Percentiles rank a stretch among this genome's conserved stretches.
These are phyloP conservation scores for Cytospora mali DNA, from an alignment of 2,329 filamentous ascomycete species.

Conservation along the genomic window DNA sequence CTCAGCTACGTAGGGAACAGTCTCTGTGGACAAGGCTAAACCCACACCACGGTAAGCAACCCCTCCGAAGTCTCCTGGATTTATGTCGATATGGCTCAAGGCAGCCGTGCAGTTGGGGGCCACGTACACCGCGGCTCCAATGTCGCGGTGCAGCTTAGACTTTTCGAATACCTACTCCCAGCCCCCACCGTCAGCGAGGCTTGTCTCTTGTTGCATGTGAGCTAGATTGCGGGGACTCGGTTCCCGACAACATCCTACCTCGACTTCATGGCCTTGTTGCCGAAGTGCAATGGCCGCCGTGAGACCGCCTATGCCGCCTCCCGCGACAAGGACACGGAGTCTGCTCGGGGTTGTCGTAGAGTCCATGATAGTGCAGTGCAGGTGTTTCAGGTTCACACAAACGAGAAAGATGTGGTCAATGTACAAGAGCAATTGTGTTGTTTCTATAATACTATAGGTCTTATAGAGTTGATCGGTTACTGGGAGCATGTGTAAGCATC, in stretches of 20 bases:
- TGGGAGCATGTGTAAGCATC: neutral
- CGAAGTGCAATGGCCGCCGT: slow-evolving; percentile 23
- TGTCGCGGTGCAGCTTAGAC: slow-evolving; percentile 14
- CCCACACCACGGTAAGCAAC: slow-evolving; percentile 18
- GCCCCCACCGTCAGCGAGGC: neutral
- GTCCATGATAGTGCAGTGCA: slow-evolving; percentile 4
- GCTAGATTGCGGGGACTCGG: neutral
- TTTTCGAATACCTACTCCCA: slow-evolving; percentile 24
- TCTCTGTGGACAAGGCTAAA: neutral
- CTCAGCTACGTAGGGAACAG: too few species aligned
- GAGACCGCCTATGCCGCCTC: slow-evolving; percentile 24
- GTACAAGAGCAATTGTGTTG: neutral
- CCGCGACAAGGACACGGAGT: slow-evolving; percentile 20
- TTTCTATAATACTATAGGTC: too few species aligned
- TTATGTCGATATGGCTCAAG: slow-evolving; percentile 14
- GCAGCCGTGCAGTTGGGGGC: slow-evolving; percentile 27
- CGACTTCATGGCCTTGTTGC: slow-evolving; percentile 23
- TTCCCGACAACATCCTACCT: slow-evolving; percentile 4
- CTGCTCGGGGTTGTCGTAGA: neutral
- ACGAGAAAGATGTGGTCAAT: neutral
- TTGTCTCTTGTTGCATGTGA: too few species aligned
- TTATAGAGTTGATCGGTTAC: too few species aligned
- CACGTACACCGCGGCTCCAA: slow-evolving; percentile 22
- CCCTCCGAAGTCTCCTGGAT: slow-evolving; percentile 11
- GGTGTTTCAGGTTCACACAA: neutral